These are phyloP conservation scores for Aspergillus indologenus DNA, from an alignment of 495 filamentous ascomycete species.

Conservation along the genomic window DNA sequence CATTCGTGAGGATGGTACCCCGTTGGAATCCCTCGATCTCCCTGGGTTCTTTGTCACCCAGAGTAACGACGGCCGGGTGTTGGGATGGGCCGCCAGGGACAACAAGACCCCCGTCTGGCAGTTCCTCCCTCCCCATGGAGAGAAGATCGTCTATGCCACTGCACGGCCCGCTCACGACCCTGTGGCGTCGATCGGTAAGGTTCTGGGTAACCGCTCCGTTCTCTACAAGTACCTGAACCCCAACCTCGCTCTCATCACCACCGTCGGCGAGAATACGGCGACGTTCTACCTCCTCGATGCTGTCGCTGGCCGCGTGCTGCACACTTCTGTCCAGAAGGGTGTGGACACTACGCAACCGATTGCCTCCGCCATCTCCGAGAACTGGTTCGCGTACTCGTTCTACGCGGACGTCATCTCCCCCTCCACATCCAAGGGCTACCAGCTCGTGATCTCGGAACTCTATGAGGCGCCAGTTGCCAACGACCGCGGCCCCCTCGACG, in stretches of 20 bases:
- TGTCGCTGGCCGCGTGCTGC: slow-evolving; percentile 74
- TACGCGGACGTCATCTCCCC: slow-evolving; percentile 55
- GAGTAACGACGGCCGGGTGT: slow-evolving; percentile 56
- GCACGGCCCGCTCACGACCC: slow-evolving; percentile 74
- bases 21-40: slow-evolving; percentile 25
- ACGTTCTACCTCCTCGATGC: slow-evolving; percentile 83
- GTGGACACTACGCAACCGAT: slow-evolving; percentile 76
- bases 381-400: slow-evolving; percentile 95
- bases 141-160: slow-evolving; percentile 64
- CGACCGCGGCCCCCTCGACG: slow-evolving; percentile 76
- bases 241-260: slow-evolving; percentile 77
- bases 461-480: slow-evolving; percentile 83
- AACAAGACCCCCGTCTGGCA: slow-evolving; percentile 63
- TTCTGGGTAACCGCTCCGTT: slow-evolving; percentile 85
- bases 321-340: slow-evolving; percentile 64
- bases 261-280: slow-evolving; percentile 57
- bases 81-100: slow-evolving; percentile 52
- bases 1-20: slow-evolving; percentile 36
- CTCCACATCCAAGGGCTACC: slow-evolving; percentile 73
- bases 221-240: slow-evolving; percentile 96
- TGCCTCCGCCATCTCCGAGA: slow-evolving; percentile 76
- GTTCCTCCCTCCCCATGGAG: slow-evolving; percentile 64
- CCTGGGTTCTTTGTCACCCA: slow-evolving; percentile 56
- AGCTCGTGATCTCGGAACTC: slow-evolving; percentile 81
- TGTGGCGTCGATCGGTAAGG: slow-evolving; percentile 90